These are phyloP conservation scores for Dactylellina drechsleri DNA, from an alignment of 2,329 filamentous ascomycete species.

Conservation along the genomic window DNA sequence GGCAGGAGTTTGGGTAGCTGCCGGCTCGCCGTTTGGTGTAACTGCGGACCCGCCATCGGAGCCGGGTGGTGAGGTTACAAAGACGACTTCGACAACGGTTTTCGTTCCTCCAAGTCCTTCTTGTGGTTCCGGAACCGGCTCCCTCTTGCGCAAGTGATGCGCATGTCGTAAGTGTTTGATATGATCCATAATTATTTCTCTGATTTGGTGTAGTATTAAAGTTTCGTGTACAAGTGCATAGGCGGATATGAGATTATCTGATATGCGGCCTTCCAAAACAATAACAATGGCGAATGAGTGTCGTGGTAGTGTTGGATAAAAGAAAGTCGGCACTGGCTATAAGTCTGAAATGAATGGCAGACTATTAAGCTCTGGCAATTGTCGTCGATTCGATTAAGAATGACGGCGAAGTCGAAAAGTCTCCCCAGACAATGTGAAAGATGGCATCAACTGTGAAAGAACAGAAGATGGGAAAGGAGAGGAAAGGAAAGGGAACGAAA, in stretches of 20 bases:
- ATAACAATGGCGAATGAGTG: slow-evolving; percentile 33
- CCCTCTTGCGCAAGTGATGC: slow-evolving; percentile 46
- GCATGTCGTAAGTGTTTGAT: slow-evolving; percentile 51
- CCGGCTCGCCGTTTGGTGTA: neutral
- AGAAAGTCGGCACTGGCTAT: slow-evolving; percentile 51
- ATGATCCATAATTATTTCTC: slow-evolving; percentile 29
- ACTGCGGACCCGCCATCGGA: slow-evolving; percentile 8
- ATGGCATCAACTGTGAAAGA: slow-evolving; percentile 50
- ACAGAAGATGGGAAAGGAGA: slow-evolving; percentile 31
- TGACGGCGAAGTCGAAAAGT: slow-evolving; percentile 50
- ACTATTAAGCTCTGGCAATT: slow-evolving; percentile 47
- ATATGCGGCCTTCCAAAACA: slow-evolving; percentile 31
- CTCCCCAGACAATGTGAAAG: slow-evolving; percentile 45
- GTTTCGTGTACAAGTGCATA: slow-evolving; percentile 37
- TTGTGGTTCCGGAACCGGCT: slow-evolving; percentile 32
- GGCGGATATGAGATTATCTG: slow-evolving; percentile 15
- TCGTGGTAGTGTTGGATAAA: slow-evolving; percentile 22
- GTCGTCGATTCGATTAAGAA: slow-evolving; percentile 47
- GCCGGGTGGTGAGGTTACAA: slow-evolving; percentile 39
- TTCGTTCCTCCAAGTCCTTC: slow-evolving; percentile 51
- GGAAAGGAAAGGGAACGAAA: slow-evolving; percentile 31
- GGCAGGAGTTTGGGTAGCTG: slow-evolving; percentile 2
- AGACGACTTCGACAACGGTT: slow-evolving; percentile 53
- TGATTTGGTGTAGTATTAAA: slow-evolving; percentile 15
- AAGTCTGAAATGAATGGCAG: slow-evolving; percentile 55